phyloP scores from a whole-genome alignment of 2,329 filamentous ascomycete genomes.

The Cercospora canescens region DNA sequence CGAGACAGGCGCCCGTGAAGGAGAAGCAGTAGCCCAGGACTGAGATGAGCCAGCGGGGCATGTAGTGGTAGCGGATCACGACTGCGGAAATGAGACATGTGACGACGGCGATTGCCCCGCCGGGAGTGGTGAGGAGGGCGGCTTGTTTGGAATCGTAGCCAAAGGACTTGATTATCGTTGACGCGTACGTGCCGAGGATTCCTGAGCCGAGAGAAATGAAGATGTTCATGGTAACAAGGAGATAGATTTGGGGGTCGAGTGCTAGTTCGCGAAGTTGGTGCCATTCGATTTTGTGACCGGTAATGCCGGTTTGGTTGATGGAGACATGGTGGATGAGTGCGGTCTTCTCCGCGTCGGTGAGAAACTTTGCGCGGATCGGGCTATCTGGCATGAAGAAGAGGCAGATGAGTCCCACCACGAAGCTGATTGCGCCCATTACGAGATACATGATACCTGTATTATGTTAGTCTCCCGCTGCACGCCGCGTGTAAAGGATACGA shows the following conservation, averaged over 20 bases:
- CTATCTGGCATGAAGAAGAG: constrained; percentile 35
- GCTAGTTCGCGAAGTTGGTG: constrained; percentile 59
- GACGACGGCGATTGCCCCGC: constrained; percentile 55
- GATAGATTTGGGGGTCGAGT: constrained; percentile 53
- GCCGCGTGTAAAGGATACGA: not conserved
- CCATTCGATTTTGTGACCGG: constrained; percentile 42
- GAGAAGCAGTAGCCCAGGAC: constrained; percentile 20
- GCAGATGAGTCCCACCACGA: constrained; percentile 37
- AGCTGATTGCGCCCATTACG: constrained; percentile 46
- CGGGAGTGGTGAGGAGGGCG: constrained; percentile 52
- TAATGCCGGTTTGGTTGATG: constrained; percentile 43
- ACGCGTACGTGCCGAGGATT: constrained; percentile 40
- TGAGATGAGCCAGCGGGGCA: constrained; percentile 29
- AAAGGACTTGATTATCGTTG: constrained; percentile 34
- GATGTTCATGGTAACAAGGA: constrained; percentile 33
- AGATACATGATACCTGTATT: constrained; percentile 38
- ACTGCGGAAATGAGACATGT: constrained; percentile 18
- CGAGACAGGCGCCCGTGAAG: constrained; percentile 28
- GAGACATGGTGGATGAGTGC: constrained; percentile 49
- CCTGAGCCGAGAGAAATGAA: constrained; percentile 40
- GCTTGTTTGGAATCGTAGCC: constrained; percentile 33
- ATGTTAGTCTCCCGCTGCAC: not conserved
- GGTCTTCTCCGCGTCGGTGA: constrained; percentile 38
- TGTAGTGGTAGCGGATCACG: constrained; percentile 18
- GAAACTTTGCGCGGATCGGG: constrained; percentile 31